These are phyloP conservation scores for Annulohypoxylon maeteangense DNA, from an alignment of 495 filamentous ascomycete species.

Conservation along the genomic window DNA sequence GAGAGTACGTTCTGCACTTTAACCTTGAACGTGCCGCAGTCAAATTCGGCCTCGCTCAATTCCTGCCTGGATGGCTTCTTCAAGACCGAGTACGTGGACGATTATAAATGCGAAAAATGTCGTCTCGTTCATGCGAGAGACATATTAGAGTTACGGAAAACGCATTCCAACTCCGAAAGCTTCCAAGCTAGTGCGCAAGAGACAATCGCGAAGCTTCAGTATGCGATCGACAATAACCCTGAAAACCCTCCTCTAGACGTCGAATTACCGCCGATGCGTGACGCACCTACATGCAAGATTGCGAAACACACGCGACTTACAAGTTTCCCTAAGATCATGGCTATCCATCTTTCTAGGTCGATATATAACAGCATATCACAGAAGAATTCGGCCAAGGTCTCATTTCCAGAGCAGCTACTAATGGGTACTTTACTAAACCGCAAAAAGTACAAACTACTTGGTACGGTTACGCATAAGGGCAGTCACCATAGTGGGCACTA, in stretches of 20 bases:
- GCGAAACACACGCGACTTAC: constrained; percentile 87
- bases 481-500: constrained; percentile 97
- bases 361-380: constrained; percentile 85
- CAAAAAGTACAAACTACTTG: constrained; percentile 84
- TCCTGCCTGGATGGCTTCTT: constrained; percentile 91
- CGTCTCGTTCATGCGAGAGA: constrained; percentile 78
- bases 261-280: constrained; percentile 74
- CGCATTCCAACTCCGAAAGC: constrained; percentile 59
- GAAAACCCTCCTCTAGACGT: constrained; percentile 78
- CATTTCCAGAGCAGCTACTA: constrained; percentile 85
- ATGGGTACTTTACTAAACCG: constrained; percentile 82
- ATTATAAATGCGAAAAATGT: constrained; percentile 94
- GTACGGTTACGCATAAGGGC: constrained; percentile 92
- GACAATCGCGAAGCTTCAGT: constrained; percentile 64
- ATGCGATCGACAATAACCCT: constrained; percentile 77
- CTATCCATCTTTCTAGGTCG: constrained; percentile 91
- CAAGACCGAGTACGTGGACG: constrained; percentile 95
- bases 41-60: constrained; percentile 60
- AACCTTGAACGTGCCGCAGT: constrained; percentile 89
- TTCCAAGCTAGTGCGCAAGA: constrained; percentile 56
- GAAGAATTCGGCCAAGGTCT: constrained; percentile 93
- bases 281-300: constrained; percentile 84
- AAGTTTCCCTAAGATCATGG: constrained; percentile 85
- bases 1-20: constrained; percentile 89
- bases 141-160: constrained; percentile 48